Evolutionary conservation across 192 early-diverging fungal genomes (phyloP), one percentile per base, ranked within the genome.

Genomic region (Irineochytrium annulatum): DNA sequence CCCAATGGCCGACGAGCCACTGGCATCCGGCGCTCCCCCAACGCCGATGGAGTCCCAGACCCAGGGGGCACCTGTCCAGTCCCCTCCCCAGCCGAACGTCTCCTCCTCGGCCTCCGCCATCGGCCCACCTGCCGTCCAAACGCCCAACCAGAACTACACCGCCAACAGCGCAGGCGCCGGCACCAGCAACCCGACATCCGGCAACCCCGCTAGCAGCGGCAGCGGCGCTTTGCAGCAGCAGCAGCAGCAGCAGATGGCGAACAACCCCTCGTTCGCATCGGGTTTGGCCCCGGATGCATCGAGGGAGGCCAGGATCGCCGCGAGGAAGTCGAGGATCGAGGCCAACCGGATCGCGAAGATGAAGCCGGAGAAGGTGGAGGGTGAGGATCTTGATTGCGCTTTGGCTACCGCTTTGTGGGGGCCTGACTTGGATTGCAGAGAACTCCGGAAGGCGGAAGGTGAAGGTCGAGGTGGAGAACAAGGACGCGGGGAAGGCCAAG

Each of bases 251-350:
- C 13, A 14, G 13, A 14, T 41, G n/a, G 13, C n/a, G 13, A n/a
- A n/a, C 13, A 41, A 14, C n/a, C n/a, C 13, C n/a, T 41, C 13
- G 39, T 13, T 41, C n/a, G 39, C 27, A 22, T 51, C n/a, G n/a
- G 28, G 53, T 8, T 34, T 30, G 34, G 28, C 28, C 6, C 8
- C 30, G 28, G 59, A 60, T 43, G 16, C 35, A 11, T 43, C 44
- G 20, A 66, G 74, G 43, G 76, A 78, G 34, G 69, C 73, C 22
- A 62, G 79, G 24, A 81, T 81, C 35, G 69, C 71, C 17, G 49
- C 56, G n/a, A 24, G 79, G 30, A 76, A 73, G 46, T 16, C 28
- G n/a, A 22, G 79, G 34, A 78, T 81, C 33, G 76, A 81, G 61
- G 64, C 67, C 1, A 58, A 27, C 3, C 34, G 76, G 14, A 16